Conservation (phyloP, 2,329 filamentous ascomycete species). For the Aureobasidium sp. region DNA sequence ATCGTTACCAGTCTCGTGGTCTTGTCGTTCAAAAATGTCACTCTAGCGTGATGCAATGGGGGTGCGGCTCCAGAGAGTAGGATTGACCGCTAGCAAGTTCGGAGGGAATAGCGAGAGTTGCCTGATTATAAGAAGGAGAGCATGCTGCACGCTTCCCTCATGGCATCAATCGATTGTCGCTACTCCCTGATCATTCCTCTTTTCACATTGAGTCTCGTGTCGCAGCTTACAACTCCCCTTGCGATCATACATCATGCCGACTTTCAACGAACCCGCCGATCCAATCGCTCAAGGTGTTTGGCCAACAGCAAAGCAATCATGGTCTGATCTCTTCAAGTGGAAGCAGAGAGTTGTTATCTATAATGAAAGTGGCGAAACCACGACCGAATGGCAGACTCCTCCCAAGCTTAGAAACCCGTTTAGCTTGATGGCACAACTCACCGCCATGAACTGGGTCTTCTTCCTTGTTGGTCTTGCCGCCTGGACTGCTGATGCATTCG, state of each 20-base stretch:
- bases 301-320: conserved; percentile 70
- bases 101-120: background rate
- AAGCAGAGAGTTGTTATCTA: conserved; percentile 75
- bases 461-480: conserved; percentile 77
- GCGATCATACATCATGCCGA: conserved; percentile 24
- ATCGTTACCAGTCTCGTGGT: too few relatives aligned
- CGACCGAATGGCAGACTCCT: conserved; percentile 73
- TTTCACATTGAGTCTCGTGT: too few relatives aligned
- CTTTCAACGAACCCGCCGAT: conserved; percentile 62
- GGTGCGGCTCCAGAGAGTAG: conserved; percentile 1
- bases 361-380: conserved; percentile 70
- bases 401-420: conserved; percentile 76
- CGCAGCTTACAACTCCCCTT: too few relatives aligned
- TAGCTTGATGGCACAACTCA: conserved; percentile 70
- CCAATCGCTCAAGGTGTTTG: conserved; percentile 71
- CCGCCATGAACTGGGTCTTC: conserved; percentile 75
- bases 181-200: background rate
- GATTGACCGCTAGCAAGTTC: background rate
- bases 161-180: background rate
- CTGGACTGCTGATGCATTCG: conserved; percentile 73
- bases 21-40: background rate
- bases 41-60: background rate
- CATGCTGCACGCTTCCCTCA: background rate
- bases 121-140: background rate
- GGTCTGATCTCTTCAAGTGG: conserved; percentile 75